A percentile compares a stretch with the other conserved stretches of the same genome.
Evolutionary conservation across 176 grass and related monocot species (phyloP).

Genomic region (Echinochloa phyllopogon): DNA sequence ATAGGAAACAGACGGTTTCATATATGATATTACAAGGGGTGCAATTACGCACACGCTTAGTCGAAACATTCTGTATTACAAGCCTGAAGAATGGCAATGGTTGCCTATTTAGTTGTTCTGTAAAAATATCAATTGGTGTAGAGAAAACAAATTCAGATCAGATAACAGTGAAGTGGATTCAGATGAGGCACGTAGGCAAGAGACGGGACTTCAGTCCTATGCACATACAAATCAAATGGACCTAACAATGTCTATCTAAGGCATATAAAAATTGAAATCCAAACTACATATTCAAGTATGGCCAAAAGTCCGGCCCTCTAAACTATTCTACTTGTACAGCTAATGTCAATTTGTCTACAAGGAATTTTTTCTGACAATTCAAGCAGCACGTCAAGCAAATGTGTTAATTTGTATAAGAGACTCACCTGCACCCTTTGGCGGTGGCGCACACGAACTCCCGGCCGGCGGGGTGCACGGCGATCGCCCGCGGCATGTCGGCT

Average conservation of each 20-base stretch:
- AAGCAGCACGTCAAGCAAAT: neutral
- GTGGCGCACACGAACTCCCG: constrained; percentile 76
- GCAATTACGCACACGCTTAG: neutral
- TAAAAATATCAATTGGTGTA: neutral
- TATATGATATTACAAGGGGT: neutral
- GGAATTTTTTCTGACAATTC: neutral
- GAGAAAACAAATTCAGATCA: neutral
- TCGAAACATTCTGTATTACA: neutral
- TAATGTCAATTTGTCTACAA: neutral
- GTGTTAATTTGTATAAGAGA: neutral
- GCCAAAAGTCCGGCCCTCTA: too few species aligned
- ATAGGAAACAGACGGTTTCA: neutral
- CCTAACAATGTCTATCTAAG: neutral
- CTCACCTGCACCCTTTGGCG: constrained; percentile 78
- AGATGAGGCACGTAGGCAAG: neutral
- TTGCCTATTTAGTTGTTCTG: neutral
- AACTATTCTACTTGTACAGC: too few species aligned
- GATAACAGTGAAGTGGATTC: neutral
- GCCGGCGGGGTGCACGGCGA: constrained; percentile 77
- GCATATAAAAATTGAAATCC: neutral
- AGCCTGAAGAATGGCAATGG: constrained; percentile 13
- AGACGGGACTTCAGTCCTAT: neutral
- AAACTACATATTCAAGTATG: neutral
- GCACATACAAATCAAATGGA: neutral
- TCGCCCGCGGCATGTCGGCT: constrained; percentile 46